Evolutionary conservation across 306 rosid genomes (phyloP), one percentile per base, ranked within the genome.

Genomic region (Dryas drummondii): DNA sequence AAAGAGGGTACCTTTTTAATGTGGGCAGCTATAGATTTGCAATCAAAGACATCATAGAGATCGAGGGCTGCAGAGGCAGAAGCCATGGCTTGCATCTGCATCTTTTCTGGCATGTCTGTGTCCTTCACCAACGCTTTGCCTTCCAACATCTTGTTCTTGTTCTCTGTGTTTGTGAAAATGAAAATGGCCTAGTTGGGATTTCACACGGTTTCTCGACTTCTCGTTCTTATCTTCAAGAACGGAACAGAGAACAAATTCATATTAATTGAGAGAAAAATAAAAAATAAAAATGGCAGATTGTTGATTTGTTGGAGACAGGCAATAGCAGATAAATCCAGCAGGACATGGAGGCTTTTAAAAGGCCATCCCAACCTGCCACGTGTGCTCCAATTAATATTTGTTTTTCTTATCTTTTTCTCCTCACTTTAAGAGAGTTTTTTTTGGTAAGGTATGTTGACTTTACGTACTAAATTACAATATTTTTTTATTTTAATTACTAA

Each of bases 61-160:
- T 92, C 99, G 73, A 94, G 78, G 87, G 99, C 99, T 85, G 92
- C 74, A 90, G 93, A 94, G 82, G 97, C 97, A 72, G 93, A 77
- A 45, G 91, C 89, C 97, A 81, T 94, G 81, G 99, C 99, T 82
- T 90, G 97, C 79, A 87, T 80, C 90, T 92, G 99, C 99, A 94
- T 94, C 97, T 90, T 87, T 63, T 45, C 77, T 40, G 99, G 97
- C 99, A 94, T 94, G 75, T 94, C 97, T 73, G 93, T 87, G 62
- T 92, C 99, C 75, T 86, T 86, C 15, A 94, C 74, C 85, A 87
- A 60, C 58, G 97, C 99, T 74, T 89, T 94, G 40, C 99, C 99
- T 87, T 92, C 97, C 90, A 94, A 87, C 99, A 94, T 94, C 82
- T 55, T 78, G 68, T 41, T 14, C 72, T 37, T 72, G 32, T 2